Evolutionary conservation across 495 filamentous ascomycete genomes (phyloP).

Genomic region (Xylaria cubensis): DNA sequence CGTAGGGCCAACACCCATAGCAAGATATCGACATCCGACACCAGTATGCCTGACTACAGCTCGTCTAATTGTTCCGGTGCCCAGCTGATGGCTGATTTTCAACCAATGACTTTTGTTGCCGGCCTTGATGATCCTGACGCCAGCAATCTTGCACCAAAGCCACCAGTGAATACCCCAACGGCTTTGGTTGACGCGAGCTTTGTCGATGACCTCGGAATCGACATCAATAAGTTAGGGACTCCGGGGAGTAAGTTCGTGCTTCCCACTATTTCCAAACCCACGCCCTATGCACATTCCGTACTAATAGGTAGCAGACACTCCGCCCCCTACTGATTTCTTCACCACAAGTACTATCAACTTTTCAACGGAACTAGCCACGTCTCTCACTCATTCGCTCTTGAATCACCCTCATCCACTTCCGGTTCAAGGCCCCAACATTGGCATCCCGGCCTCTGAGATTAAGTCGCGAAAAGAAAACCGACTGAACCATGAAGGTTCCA

Average conservation of each 20-base stretch:
- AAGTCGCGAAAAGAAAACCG: constrained; percentile 51
- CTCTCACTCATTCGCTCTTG: constrained; percentile 51
- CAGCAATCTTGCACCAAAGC: constrained; percentile 41
- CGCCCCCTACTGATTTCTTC: constrained; percentile 39
- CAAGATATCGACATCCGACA: constrained; percentile 45
- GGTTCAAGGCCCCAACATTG: constrained; percentile 35
- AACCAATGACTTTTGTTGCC: constrained; percentile 43
- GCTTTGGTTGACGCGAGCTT: constrained; percentile 32
- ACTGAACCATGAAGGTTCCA: constrained; percentile 31
- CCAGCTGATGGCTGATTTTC: constrained; percentile 33
- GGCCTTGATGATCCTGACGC: constrained; percentile 43
- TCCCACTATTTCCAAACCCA: not conserved
- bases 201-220: constrained; percentile 36
- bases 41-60: constrained; percentile 51
- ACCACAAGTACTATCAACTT: constrained; percentile 35
- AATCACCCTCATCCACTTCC: constrained; percentile 52
- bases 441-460: constrained; percentile 42
- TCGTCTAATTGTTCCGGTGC: constrained; percentile 26
- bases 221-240: constrained; percentile 32
- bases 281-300: constrained; percentile 7
- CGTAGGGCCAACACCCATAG: constrained; percentile 33
- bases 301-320: constrained; percentile 27
- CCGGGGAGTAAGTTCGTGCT: constrained; percentile 35
- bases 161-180: constrained; percentile 50
- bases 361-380: constrained; percentile 45